Conservation (phyloP, 129 eudicot species). For the Artemisia argyi region DNA sequence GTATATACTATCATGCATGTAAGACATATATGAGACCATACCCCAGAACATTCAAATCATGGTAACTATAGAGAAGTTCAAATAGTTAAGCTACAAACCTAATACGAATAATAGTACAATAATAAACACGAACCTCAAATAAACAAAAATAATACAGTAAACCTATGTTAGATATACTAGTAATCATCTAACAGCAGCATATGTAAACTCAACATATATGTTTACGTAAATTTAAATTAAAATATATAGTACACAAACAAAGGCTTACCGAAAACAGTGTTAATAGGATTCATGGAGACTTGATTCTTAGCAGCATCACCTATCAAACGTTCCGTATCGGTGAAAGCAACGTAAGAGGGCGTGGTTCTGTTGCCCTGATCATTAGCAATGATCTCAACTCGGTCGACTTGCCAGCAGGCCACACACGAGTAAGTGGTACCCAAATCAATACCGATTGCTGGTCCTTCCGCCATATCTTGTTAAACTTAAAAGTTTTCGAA, state of each 20-base stretch:
- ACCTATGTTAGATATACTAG: no score
- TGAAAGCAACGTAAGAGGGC: background rate
- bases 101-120: no score
- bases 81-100: no score
- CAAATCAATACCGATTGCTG: constrained; percentile 4
- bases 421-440: background rate
- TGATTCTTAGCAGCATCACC: constrained; percentile 11
- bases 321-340: background rate
- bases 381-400: constrained; percentile 2
- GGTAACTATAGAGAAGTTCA: no score
- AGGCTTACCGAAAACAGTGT: constrained; percentile 11
- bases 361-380: constrained; percentile 6
- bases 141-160: no score
- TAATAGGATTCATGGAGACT: constrained; percentile 4
- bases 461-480: background rate
- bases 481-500: no score
- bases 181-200: background rate
- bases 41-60: no score
- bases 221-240: no score
- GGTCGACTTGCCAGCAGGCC: background rate
- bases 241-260: background rate
- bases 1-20: no score
- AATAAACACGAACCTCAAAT: no score
- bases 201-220: background rate
- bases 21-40: no score